Conservation (phyloP, 2,329 filamentous ascomycete genomes). For the Apiospora sp. region DNA sequence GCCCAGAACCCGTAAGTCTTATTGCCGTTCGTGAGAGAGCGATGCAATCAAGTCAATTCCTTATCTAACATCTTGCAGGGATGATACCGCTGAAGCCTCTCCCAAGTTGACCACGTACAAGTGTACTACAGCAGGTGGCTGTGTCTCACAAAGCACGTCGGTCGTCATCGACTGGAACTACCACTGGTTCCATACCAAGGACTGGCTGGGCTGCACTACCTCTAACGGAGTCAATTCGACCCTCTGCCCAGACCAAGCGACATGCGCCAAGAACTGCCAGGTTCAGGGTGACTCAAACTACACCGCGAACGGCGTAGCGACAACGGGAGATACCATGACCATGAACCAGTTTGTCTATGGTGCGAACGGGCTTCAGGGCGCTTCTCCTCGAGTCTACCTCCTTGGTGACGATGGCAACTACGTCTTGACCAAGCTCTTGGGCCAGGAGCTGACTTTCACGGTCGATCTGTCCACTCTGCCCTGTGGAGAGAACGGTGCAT, state of each 20-base stretch:
- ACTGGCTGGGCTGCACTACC: conserved; percentile 55
- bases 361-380: conserved; percentile 40
- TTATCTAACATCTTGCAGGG: not conserved
- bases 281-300: conserved; percentile 53
- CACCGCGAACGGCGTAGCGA: conserved; percentile 53
- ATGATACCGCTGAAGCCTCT: conserved; percentile 46
- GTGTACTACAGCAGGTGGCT: conserved; percentile 51
- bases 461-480: conserved; percentile 70
- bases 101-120: conserved; percentile 53
- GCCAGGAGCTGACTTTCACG: conserved; percentile 70
- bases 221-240: conserved; percentile 47
- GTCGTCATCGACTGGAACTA: conserved; percentile 59
- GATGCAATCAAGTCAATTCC: not conserved
- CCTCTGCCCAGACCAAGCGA: conserved; percentile 45
- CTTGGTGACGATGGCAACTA: conserved; percentile 63
- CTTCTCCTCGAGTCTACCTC: conserved; percentile 62
- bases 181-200: conserved; percentile 55
- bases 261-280: conserved; percentile 50
- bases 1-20: not conserved
- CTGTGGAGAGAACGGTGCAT: conserved; percentile 71
- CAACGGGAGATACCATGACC: conserved; percentile 50
- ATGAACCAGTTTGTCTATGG: conserved; percentile 58
- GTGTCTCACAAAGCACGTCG: conserved; percentile 49
- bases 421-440: conserved; percentile 63
- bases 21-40: no score